Evolutionary conservation across 768 basidiomycete genomes (phyloP), one percentile per base, ranked within the genome.

Genomic region (Leccinellum rugosiceps): DNA sequence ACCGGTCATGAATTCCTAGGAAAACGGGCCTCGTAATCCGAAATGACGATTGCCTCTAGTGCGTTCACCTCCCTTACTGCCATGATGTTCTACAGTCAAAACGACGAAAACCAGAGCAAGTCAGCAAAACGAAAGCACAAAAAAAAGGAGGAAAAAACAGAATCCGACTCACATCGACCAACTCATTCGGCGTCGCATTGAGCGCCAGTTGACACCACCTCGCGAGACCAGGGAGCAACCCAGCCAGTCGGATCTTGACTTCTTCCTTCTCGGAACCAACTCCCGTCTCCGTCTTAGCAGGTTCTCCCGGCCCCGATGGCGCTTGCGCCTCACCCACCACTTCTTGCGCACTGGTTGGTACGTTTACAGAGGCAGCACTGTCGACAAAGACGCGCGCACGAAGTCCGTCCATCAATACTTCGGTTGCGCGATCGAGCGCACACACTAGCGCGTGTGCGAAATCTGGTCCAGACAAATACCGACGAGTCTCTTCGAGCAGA

Each of bases 151-250:
- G 11, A 43, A 13, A 32, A 43, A 41, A 10, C 10, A 5, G 5
- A 19, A 19, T 43, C 21, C 7, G 81, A 9, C 89, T 72, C 67
- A 92, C 93, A 75, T 94, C 92, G 26, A 92, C 81, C 61, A 93
- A 75, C 68, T 90, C 90, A 68, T 91, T 92, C 34, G 90, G 91
- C 54, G 87, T 68, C 17, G 81, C 82, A 60, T 83, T 80, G 63
- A 93, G 68, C 38, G 86, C 85, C 57, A 84, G 57, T 60, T 82
- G 82, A 64, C 86, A 87, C 92, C 93, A 94, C 56, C 84, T 76
- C 54, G 88, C 85, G 43, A 97, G 74, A 1, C 83, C 88, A 4
- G 94, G 94, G 28, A 98, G 73, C 63, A 96, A 73, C 6, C 86
- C 85, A 14, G 92, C 95, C 14, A 97, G 71, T 47, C 90, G 76